Conservation (phyloP, 176 grass and related monocot genomes). For the Ensete glaucum region DNA sequence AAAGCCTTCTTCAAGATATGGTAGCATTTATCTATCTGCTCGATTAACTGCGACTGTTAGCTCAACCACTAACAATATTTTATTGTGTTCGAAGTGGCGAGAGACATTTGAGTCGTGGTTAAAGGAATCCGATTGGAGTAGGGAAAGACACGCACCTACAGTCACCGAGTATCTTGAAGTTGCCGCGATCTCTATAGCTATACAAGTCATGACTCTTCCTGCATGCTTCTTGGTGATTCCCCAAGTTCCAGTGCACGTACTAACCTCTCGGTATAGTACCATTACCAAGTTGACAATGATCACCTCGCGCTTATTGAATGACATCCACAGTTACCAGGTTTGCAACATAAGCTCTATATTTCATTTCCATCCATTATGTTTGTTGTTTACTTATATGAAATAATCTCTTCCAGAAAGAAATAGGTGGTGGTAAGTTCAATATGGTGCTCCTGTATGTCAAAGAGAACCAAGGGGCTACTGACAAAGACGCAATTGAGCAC, state of each 20-base stretch:
- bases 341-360: too few relatives aligned
- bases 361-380: neutral
- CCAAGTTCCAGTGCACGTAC: neutral
- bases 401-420: neutral
- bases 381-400: neutral
- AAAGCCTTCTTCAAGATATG: neutral
- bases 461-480: neutral
- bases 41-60: too few relatives aligned
- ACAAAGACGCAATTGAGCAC: neutral
- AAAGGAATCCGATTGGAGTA: neutral
- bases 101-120: conserved; percentile 1
- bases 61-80: too few relatives aligned
- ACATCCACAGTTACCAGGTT: neutral
- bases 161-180: neutral
- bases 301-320: neutral
- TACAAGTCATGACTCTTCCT: conserved; percentile 8
- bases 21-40: neutral
- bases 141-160: neutral
- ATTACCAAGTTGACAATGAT: conserved; percentile 5
- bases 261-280: neutral
- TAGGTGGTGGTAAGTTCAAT: neutral
- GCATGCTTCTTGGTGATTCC: neutral
- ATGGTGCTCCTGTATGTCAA: neutral
- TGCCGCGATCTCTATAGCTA: neutral
- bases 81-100: neutral